Evolutionary conservation across 1,284 basidiomycete genomes (phyloP), one percentile per base, ranked within the genome.

Genomic region (Cutaneotrichosporon mucoides): DNA sequence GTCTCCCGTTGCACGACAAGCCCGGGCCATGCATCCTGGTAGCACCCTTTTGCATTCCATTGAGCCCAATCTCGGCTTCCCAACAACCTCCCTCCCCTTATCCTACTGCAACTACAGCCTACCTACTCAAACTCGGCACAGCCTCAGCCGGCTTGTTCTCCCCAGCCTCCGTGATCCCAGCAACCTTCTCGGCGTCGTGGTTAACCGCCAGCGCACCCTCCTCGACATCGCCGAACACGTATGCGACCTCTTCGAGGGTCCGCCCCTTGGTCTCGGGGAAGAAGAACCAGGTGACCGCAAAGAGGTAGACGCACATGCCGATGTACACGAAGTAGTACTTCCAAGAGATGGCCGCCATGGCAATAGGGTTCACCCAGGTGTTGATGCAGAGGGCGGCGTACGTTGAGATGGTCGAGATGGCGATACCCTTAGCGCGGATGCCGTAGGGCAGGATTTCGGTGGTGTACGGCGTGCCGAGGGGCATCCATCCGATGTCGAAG

Each of bases 241-340:
- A n/a, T 1, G 62, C 41, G 15, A 68, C 63, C 53, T 70, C 69
- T 52, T 70, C 72, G 35, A 72, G 63, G 9, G 72, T 67, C 5
- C 72, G 49, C 6, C 67, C 62, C 53, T 68, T 70, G 12, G 71
- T 77, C 58, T 77, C 76, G 11, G 70, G 70, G 67, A 71, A 74
- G 61, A 56, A 59, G 53, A 76, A 69, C 59, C 64, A 70, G 43
- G 70, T 63, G 35, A 69, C 49, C 53, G 63, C 37, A 33, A 70
- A 36, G 53, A 58, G 58, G 52, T 63, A 53, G 9, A 55, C 33
- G 42, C 66, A 53, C 48, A 67, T 61, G n/a, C 50, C 71, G 56
- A 57, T 53, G 44, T 54, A 59, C 8, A 55, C 53, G 16, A 55
- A 24, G 58, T 69, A 70, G 62, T 66, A 68, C 56, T 63, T 64